Conservation (phyloP, 208 protist species). For the Naegleria gruberi region DNA sequence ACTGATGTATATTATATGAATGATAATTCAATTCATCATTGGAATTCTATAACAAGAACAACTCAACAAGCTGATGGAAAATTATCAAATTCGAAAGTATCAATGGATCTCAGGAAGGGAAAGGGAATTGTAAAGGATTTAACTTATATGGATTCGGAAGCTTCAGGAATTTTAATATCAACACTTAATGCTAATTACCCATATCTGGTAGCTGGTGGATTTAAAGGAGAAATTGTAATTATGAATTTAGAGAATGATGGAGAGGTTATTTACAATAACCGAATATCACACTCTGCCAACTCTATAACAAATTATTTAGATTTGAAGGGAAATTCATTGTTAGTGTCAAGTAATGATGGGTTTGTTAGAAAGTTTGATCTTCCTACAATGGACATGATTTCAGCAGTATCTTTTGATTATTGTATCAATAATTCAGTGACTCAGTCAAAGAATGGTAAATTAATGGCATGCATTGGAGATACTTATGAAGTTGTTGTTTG, state of each 20-base stretch:
- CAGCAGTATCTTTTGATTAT: neutral
- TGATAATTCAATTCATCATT: neutral
- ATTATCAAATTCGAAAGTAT: neutral
- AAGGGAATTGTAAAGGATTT: neutral
- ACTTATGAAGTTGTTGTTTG: neutral
- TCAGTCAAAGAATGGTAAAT: neutral
- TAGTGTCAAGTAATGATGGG: neutral
- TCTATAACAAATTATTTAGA: neutral
- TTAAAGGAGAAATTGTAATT: conserved; percentile 1
- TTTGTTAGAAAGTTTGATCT: neutral
- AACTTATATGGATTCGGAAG: neutral
- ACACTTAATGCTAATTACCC: neutral
- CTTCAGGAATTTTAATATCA: neutral
- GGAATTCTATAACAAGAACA: neutral
- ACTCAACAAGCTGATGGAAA: neutral
- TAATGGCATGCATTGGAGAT: neutral
- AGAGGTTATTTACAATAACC: neutral
- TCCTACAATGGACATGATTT: neutral
- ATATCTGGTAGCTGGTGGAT: neutral
- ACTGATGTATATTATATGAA: neutral
- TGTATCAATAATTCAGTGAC: neutral
- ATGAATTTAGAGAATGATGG: neutral
- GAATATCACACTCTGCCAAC: neutral
- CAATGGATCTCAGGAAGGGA: neutral
- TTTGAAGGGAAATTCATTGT: neutral